These are phyloP conservation scores for Akanthomyces uredinophilus DNA, from an alignment of 2,329 filamentous ascomycete species.

Conservation along the genomic window DNA sequence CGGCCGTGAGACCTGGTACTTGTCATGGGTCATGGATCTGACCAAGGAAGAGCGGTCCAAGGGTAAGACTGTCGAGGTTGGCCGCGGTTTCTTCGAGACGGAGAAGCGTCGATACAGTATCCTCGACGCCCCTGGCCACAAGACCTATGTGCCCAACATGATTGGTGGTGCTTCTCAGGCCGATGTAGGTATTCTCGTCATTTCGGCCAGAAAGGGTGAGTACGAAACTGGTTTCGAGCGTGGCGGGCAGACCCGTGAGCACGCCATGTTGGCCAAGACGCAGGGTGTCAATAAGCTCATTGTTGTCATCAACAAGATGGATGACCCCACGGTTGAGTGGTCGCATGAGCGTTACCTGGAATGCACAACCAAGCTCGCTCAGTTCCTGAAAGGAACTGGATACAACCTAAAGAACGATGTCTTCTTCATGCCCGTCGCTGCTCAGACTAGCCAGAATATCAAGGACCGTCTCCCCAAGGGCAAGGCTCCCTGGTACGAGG, in stretches of 20 bases:
- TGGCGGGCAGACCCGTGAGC: constrained; percentile 94
- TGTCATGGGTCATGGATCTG: constrained; percentile 96
- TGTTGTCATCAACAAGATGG: constrained; percentile 98
- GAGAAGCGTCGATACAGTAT: constrained; percentile 96
- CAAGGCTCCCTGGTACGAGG: constrained; percentile 75
- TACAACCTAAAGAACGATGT: constrained; percentile 94
- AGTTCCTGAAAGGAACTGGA: constrained; percentile 86
- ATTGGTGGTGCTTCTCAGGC: constrained; percentile 92
- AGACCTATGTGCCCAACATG: constrained; percentile 98
- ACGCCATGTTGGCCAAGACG: constrained; percentile 96
- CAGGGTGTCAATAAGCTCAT: constrained; percentile 97
- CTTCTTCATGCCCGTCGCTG: constrained; percentile 93
- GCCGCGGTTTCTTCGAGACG: constrained; percentile 92
- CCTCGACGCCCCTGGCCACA: constrained; percentile 93
- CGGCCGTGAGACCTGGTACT: constrained; percentile 96
- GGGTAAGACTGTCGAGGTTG: constrained; percentile 97
- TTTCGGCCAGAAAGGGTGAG: constrained; percentile 93
- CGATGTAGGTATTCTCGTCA: constrained; percentile 91
- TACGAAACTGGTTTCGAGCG: constrained; percentile 98
- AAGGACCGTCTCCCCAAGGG: constrained; percentile 79
- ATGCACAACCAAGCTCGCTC: constrained; percentile 80
- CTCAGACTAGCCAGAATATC: constrained; percentile 79
- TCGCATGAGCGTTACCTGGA: constrained; percentile 88
- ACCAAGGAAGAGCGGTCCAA: constrained; percentile 95
- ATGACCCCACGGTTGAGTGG: constrained; percentile 95